Evolutionary conservation across 192 early-diverging fungal species (phyloP), one percentile per base, ranked within the genome.

Genomic region (Podila minutissima): DNA sequence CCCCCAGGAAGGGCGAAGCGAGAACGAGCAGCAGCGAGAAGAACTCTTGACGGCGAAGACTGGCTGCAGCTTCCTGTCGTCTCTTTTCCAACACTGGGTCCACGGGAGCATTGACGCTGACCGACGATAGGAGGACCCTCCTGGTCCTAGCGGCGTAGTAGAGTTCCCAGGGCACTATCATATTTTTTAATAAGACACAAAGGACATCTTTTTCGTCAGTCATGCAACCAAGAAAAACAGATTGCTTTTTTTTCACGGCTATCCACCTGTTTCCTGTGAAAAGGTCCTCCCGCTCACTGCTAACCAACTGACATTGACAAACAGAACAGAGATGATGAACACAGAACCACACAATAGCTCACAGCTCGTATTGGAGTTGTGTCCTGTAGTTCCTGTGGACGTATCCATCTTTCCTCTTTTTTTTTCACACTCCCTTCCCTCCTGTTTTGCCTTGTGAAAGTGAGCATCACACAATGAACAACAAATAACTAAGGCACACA

Each of bases 111-210:
- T 70, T 78, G 67, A 62, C 74, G 29, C 74, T 87, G 41, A 73
- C 69, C 17, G 66, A 66, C 10, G 69, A 51, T n/a, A 74, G 64
- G 20, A 82, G 37, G 28, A 83, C 62, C 50, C 89, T 82, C 65
- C 88, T 72, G 20, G 83, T 84, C 37, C 85, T 66, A 19, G 89
- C 86, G 35, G 86, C 75, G 66, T 90, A 82, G 72, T 90, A 90
- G 32, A 87, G 77, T 32, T 87, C 83, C 89, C 89, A 90, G 20
- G 89, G 89, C 0, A 88, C 89, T 90, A 78, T 37, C 58, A 62
- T 5, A 66, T 63, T 41, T 41, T 37, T 50, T 13, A 48, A 19
- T 17, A 66, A 31, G 59, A 15, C 59, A 71, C 41, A 51, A 53
- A 24, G 4, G 28, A 32, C 1, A 9, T 58, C 20, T 19, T 20